Conservation (phyloP, 257 asterid species). For the Eucommia ulmoides region DNA sequence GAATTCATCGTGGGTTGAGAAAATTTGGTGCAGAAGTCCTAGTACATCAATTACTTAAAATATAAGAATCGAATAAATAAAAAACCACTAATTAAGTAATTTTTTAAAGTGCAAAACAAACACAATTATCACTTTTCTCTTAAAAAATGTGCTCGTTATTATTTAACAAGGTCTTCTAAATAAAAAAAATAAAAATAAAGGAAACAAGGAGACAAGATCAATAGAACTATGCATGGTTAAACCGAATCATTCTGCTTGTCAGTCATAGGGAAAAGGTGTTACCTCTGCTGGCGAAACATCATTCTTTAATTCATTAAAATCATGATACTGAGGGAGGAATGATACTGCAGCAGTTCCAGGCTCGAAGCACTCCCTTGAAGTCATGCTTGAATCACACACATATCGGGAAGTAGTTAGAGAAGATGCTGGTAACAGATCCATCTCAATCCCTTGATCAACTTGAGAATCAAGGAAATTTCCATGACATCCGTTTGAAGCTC, state of each 20-base stretch:
- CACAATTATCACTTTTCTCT: too few species aligned
- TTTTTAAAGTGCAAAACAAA: too few species aligned
- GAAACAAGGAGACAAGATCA: not conserved
- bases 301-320: constrained; percentile 26
- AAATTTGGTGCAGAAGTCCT: too few species aligned
- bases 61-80: too few species aligned
- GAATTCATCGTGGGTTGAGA: too few species aligned
- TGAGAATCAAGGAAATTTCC: constrained; percentile 26
- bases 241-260: too few species aligned
- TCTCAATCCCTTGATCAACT: constrained; percentile 40
- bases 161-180: too few species aligned
- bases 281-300: constrained; percentile 45
- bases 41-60: too few species aligned
- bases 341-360: constrained; percentile 34
- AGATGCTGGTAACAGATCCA: constrained; percentile 44
- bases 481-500: constrained; percentile 19
- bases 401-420: constrained; percentile 27
- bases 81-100: too few species aligned
- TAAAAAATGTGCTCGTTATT: too few species aligned
- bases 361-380: constrained; percentile 35
- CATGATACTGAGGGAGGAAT: constrained; percentile 27
- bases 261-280: constrained; percentile 1
- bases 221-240: too few species aligned
- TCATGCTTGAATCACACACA: constrained; percentile 31
- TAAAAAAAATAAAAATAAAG: too few species aligned